phyloP scores from a whole-genome alignment of 1,284 basidiomycete genomes.

The Melampsora occidentalis region DNA sequence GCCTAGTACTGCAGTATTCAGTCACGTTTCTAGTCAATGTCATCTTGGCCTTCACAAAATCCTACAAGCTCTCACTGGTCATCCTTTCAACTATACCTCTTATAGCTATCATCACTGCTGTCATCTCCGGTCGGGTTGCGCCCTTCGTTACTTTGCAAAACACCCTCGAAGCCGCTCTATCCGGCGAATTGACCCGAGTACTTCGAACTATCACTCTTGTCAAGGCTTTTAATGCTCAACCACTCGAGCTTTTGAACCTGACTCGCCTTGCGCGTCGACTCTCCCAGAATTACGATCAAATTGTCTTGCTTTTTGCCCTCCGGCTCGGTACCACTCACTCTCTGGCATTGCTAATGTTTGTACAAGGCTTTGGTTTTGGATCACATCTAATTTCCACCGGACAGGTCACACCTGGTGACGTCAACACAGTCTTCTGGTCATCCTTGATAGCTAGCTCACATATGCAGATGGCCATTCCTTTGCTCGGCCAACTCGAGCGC shows the following conservation, averaged over 20 bases:
- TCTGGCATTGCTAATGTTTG: constrained; percentile 84
- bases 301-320: constrained; percentile 72
- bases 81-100: constrained; percentile 86
- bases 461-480: constrained; percentile 78
- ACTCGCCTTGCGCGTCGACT: constrained; percentile 59
- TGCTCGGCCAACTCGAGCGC: constrained; percentile 72
- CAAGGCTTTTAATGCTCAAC: constrained; percentile 88
- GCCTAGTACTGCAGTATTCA: constrained; percentile 73
- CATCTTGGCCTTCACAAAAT: constrained; percentile 73
- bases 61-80: constrained; percentile 81
- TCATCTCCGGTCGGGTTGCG: constrained; percentile 57
- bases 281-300: constrained; percentile 56
- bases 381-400: constrained; percentile 76
- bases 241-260: constrained; percentile 63
- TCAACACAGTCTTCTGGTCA: constrained; percentile 96
- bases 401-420: constrained; percentile 67
- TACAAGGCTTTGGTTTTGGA: constrained; percentile 95
- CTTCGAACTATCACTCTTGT: constrained; percentile 80
- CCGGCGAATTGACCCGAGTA: constrained; percentile 75
- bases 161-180: constrained; percentile 65
- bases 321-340: constrained; percentile 71
- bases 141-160: constrained; percentile 71
- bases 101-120: constrained; percentile 56
- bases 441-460: constrained; percentile 83
- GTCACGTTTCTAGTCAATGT: constrained; percentile 77